Evolutionary conservation across 208 protist genomes (phyloP), one percentile per base, ranked within the genome.

Genomic region (Crithidia mellificae): DNA sequence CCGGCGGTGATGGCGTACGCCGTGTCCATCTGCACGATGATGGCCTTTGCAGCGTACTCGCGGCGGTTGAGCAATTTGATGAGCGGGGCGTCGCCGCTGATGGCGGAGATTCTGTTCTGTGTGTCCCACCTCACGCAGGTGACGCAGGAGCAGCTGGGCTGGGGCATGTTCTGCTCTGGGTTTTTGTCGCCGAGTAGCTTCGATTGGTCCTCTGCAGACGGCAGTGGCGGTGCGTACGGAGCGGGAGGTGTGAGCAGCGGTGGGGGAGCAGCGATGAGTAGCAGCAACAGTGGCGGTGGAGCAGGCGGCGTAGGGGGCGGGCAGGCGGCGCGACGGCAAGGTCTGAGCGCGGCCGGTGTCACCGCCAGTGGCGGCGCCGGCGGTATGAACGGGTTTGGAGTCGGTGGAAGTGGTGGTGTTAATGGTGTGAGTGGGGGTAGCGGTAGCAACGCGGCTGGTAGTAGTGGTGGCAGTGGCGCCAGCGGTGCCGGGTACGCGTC

Each of bases 81-180:
- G 70, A 70, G 32, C 30, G 70, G 70, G 5, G 63, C 47, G 9
- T 76, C 70, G 41, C 70, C 70, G 15, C 54, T 76, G 63, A 70
- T 76, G 63, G 47, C 63, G 14, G 62, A 76, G 56, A 76, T 76
- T 49, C 22, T 76, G 22, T 65, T 66, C 19, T 76, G 62, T 22
- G 56, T 66, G 20, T 76, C 55, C 12, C 70, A 76, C 49, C 54
- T 76, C 17, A 20, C 70, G 20, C 62, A 70, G 49, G 70, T 70
- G 56, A 76, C 70, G 47, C 70, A 69, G 27, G 70, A 76, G 56
- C 70, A 76, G 56, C 70, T 76, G 34, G 70, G 70, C n/a, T 76
- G 70, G 70, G 65, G 56, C 34, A 20, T 70, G 8, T 76, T 70
- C 49, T 76, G 24, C 63, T 57, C 17, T 0, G 70, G 70, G 0